Base-by-base conservation (phyloP, 768 basidiomycete species). In the Guyanaporus albipodus region DNA sequence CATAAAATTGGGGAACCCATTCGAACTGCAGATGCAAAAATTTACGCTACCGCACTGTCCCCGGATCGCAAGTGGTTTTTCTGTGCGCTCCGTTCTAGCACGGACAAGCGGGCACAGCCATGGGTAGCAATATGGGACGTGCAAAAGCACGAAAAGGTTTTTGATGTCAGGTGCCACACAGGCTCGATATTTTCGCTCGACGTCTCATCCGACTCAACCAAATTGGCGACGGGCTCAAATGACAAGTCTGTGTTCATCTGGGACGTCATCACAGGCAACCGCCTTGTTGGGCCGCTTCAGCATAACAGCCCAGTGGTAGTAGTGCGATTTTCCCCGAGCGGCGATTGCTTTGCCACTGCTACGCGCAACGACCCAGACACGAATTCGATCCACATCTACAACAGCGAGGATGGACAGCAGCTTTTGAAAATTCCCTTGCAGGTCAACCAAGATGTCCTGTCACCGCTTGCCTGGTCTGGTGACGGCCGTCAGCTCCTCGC, bases 321-420 rank as follows among this genome's bases (percentile, higher is more conserved):
- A 2, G 34, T 44, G n/a, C 26, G 28, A 8, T 50, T 50, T 6
- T 41, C 49, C 21, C 34, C 49, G 1, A 14, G n/a, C 10, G 49
- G 49, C 4, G 27, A 40, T 28, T 34, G 44, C 8, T 14, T 50
- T 15, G 49, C 44, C 21, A 36, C 40, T 2, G 33, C 27, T 7
- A 29, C 34, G 2, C 32, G 14, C 19, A 4, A 27, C n/a, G 10
- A 42, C 15, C 12, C 7, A 11, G 19, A 27, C 7, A 4, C 15
- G 4, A 36, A 50, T 28, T 37, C 39, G 11, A 32, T 50, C 17
- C 14, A 12, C 12, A 42, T 50, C 29, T 48, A 37, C 28, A 17
- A 33, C 14, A 27, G 39, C 35, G n/a, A 36, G 1, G n/a, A 42
- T 23, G 39, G 46, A 6, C 27, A 50, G 18, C 28, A 42, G 1